These are phyloP conservation scores for Acanthamoeba polyphaga DNA, from an alignment of 208 protist genomes.

Conservation along the genomic window DNA sequence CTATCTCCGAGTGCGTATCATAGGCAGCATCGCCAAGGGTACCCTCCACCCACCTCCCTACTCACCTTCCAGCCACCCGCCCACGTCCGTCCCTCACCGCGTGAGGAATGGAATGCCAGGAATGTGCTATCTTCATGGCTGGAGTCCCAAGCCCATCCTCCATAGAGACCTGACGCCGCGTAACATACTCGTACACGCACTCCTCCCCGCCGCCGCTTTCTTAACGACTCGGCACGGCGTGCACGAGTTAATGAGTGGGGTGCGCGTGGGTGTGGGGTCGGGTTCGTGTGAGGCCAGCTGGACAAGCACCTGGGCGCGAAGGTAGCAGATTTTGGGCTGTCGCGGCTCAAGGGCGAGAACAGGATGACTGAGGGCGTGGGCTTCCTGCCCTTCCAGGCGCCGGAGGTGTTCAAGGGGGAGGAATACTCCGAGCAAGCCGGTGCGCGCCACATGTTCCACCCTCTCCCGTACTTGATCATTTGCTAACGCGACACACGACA, in stretches of 20 bases:
- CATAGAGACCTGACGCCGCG: not conserved
- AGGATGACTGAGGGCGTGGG: conserved; percentile 31
- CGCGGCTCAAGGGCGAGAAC: conserved; percentile 21
- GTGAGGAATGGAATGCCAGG: not conserved
- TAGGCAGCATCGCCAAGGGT: conserved; percentile 18
- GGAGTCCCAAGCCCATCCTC: not conserved
- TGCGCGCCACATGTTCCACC: not conserved
- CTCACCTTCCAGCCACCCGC: not conserved
- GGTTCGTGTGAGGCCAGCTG: not conserved
- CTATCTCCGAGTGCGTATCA: not conserved
- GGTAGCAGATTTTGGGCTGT: conserved; percentile 22
- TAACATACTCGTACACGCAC: not conserved
- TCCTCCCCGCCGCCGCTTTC: not conserved
- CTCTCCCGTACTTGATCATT: not conserved
- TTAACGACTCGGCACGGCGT: not conserved
- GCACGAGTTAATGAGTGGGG: too few species aligned
- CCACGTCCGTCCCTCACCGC: too few species aligned
- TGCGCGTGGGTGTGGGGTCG: not conserved
- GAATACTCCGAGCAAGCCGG: conserved; percentile 14
- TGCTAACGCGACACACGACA: not conserved
- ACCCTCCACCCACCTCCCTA: not conserved
- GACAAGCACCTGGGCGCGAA: conserved; percentile 33
- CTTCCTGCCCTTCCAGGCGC: conserved; percentile 30
- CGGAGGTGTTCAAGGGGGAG: conserved; percentile 36
- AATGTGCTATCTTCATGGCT: not conserved